Evolutionary conservation across 179 eudicot genomes (phyloP), one percentile per base, ranked within the genome.

Genomic region (Spergularia azorica): DNA sequence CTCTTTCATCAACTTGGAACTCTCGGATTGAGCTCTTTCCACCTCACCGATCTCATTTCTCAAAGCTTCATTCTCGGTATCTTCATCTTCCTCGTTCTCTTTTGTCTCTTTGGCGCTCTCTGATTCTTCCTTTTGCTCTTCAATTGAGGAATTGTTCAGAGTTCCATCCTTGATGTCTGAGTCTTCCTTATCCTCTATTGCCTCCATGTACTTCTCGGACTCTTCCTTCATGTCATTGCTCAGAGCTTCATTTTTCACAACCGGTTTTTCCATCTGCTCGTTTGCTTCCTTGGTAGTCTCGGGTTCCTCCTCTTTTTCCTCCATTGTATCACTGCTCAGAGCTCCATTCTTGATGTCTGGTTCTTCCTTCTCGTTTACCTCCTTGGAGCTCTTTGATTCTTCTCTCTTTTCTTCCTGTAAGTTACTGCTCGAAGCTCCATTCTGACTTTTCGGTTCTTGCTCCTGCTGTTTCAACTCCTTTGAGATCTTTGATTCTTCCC

Each of bases 1-100:
- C 54, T 50, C 61, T 9, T 71, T 21, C n/a, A 9, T 13, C 3
- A 26, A n/a, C 43, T 17, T 71, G 26, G 13, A n/a, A 17, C 50
- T 70, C 62, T 70, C 21, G 50, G 50, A 55, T 70, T 50, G 41
- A 51, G 69, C 61, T 39, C 48, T 77, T 32, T 61, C 14, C n/a
- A 41, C 72, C n/a, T 78, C 81, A 36, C 26, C 4, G 5, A 57
- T 21, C 12, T 60, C 64, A 63, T 20, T 38, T 9, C 17, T 73
- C 74, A 51, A 67, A 66, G 64, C 64, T 50, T 17, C 65, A 16
- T 5, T 26, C 18, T 50, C 38, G 6, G 10, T 20, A 13, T 70
- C 61, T 11, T 15, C 5, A 16, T 56, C 74, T 56, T 71, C 64
- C 56, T 57, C 71, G 21, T 46, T 56, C 58, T 43, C 48, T 68